Conservation (phyloP, 2,329 filamentous ascomycete genomes). For the Aureobasidium vineae region DNA sequence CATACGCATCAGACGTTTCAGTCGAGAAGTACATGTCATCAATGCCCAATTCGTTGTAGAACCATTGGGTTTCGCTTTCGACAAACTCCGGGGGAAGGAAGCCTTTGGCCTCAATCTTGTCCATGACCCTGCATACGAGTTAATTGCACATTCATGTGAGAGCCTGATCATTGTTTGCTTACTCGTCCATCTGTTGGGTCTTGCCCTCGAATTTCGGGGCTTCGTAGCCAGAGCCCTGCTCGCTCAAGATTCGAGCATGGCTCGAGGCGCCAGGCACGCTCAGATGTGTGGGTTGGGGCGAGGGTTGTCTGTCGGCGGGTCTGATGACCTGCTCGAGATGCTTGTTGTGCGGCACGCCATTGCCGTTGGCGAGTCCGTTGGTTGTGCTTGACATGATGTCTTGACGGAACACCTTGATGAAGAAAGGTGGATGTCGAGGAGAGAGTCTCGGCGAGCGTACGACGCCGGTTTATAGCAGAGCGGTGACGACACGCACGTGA, state of each 20-base stretch:
- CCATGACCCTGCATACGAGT: constrained; percentile 64
- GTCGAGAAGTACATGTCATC: constrained; percentile 98
- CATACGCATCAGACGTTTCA: constrained; percentile 70
- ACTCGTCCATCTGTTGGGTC: constrained; percentile 83
- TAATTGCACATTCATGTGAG: constrained; percentile 28
- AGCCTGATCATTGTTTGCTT: constrained; percentile 37
- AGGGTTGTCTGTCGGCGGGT: constrained; percentile 65
- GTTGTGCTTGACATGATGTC: constrained; percentile 10
- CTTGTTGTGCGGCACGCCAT: constrained; percentile 50
- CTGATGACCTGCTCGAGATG: constrained; percentile 56
- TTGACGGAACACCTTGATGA: constrained; percentile 16
- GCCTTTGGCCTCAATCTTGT: constrained; percentile 70
- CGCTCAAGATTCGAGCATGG: constrained; percentile 73
- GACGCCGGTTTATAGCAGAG: not conserved
- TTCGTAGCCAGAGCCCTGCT: constrained; percentile 89
- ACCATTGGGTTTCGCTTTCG: constrained; percentile 87
- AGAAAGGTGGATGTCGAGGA: constrained; percentile 13
- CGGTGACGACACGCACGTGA: not conserved
- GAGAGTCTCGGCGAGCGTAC: not conserved
- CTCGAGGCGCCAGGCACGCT: constrained; percentile 60
- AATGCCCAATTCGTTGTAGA: constrained; percentile 96
- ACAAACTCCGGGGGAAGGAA: constrained; percentile 85
- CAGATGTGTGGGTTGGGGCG: constrained; percentile 84
- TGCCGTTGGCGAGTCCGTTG: constrained; percentile 14
- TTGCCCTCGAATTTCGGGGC: constrained; percentile 94